These are phyloP conservation scores for Verticillium longisporum DNA, from an alignment of 2,329 filamentous ascomycete genomes.

Conservation along the genomic window DNA sequence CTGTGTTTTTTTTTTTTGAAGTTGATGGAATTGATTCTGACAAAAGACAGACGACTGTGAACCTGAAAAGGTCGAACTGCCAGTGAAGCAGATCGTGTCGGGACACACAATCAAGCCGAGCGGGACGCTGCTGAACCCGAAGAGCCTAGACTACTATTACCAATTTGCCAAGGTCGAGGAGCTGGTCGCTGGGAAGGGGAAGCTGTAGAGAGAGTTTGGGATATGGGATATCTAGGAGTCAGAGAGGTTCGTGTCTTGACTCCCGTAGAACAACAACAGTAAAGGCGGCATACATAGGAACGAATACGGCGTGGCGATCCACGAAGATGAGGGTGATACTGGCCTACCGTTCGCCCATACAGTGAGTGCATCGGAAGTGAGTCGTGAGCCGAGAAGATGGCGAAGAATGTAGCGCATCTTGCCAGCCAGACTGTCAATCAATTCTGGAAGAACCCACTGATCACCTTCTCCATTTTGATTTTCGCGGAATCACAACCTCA, in stretches of 20 bases:
- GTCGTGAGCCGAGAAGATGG: too few relatives aligned
- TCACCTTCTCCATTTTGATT: too few relatives aligned
- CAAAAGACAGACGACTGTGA: constrained; percentile 62
- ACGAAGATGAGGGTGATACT: too few relatives aligned
- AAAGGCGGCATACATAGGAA: too few relatives aligned
- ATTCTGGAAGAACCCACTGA: too few relatives aligned
- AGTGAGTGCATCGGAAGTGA: too few relatives aligned
- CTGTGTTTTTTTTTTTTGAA: too few relatives aligned
- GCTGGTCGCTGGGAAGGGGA: constrained; percentile 37
- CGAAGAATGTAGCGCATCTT: too few relatives aligned
- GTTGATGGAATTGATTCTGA: constrained; percentile 12
- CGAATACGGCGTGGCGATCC: too few relatives aligned
- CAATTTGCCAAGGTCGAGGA: constrained; percentile 69
- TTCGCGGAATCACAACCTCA: too few relatives aligned
- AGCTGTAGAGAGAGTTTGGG: constrained; percentile 33
- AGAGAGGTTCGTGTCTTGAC: background rate
- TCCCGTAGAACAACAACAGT: background rate
- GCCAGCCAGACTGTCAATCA: too few relatives aligned
- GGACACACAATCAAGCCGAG: constrained; percentile 68
- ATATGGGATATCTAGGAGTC: background rate
- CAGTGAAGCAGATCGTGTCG: constrained; percentile 77
- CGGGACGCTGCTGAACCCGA: constrained; percentile 69
- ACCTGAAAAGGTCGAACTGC: constrained; percentile 81
- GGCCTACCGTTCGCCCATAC: too few relatives aligned
- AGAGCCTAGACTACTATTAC: constrained; percentile 72